Evolutionary conservation across 73 alveolate genomes (phyloP).

Genomic region (Paramecium octaurelia): DNA sequence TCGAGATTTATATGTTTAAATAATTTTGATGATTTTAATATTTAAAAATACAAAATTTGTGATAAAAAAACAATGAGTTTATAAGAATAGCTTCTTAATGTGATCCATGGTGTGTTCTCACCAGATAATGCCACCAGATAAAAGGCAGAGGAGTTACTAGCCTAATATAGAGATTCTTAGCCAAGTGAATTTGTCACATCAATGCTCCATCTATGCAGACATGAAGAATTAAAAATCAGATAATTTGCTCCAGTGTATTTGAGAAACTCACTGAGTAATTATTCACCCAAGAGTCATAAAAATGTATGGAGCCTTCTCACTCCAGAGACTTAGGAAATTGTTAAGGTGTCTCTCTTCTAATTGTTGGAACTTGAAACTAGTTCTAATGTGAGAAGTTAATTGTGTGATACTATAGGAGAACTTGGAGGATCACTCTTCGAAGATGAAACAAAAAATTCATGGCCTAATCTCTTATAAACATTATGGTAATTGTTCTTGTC

Average conservation of each 20-base stretch:
- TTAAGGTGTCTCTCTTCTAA: conserved; percentile 61
- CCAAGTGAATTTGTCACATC: conserved; percentile 70
- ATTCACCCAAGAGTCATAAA: conserved; percentile 62
- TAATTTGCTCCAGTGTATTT: conserved; percentile 68
- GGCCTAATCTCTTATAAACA: conserved; percentile 57
- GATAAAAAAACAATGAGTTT: conserved; percentile 10
- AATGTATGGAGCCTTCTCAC: conserved; percentile 69
- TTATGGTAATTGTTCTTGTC: conserved; percentile 55
- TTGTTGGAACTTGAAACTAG: conserved; percentile 54
- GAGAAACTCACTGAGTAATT: conserved; percentile 64
- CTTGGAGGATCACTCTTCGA: conserved; percentile 58
- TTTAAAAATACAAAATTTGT: conserved; percentile 45
- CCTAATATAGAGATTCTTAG: conserved; percentile 56
- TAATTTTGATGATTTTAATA: neutral
- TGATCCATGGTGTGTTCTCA: conserved; percentile 20
- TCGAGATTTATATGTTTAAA: neutral
- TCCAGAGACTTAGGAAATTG: conserved; percentile 63
- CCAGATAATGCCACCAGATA: conserved; percentile 70
- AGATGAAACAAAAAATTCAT: conserved; percentile 53
- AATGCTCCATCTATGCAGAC: conserved; percentile 61
- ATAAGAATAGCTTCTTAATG: conserved; percentile 7
- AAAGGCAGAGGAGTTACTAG: conserved; percentile 71
- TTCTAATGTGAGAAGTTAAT: conserved; percentile 60
- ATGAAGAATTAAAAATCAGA: conserved; percentile 55
- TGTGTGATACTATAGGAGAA: conserved; percentile 81